phyloP scores from a whole-genome alignment of 2,329 filamentous ascomycete genomes.

The Monosporascus sp. region DNA sequence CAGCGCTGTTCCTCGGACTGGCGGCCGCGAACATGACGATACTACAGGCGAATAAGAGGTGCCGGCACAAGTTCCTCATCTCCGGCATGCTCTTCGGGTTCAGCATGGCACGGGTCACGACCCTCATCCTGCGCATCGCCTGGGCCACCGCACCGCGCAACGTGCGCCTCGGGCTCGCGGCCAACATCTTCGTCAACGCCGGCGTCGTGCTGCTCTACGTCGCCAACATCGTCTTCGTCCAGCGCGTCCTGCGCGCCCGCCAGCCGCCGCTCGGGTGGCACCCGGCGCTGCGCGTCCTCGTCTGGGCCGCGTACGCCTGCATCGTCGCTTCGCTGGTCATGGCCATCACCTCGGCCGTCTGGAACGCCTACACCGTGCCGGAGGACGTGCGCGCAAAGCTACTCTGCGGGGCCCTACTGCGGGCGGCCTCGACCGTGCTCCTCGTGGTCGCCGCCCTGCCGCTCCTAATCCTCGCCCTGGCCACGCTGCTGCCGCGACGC shows the following conservation, averaged over 20 bases:
- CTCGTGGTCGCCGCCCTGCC: constrained; percentile 25
- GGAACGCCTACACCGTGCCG: constrained; percentile 23
- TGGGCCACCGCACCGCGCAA: constrained; percentile 26
- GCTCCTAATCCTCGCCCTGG: constrained; percentile 17
- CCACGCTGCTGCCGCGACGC: constrained; percentile 21
- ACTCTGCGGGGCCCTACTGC: constrained; percentile 21
- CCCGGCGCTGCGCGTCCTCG: constrained; percentile 16
- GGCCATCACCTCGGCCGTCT: constrained; percentile 25
- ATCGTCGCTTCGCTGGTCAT: constrained; percentile 24
- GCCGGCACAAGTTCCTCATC: constrained; percentile 33
- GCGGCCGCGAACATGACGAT: constrained; percentile 55
- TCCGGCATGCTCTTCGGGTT: constrained; percentile 32
- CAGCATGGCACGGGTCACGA: constrained; percentile 29
- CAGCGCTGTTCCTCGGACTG: constrained; percentile 50
- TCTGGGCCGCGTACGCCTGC: constrained; percentile 23
- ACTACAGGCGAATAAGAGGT: constrained; percentile 32
- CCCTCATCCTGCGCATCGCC: constrained; percentile 30
- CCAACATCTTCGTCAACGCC: constrained; percentile 31
- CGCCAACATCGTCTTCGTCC: constrained; percentile 34
- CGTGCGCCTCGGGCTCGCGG: constrained; percentile 27
- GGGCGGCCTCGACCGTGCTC: constrained; percentile 21
- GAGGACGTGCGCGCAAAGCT: constrained; percentile 6
- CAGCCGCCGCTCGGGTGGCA: constrained; percentile 33
- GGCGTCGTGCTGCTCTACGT: constrained; percentile 31
- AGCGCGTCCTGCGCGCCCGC: constrained; percentile 33